Base-by-base conservation (phyloP, 192 early-diverging fungal genomes). In the Dissophora ornata region DNA sequence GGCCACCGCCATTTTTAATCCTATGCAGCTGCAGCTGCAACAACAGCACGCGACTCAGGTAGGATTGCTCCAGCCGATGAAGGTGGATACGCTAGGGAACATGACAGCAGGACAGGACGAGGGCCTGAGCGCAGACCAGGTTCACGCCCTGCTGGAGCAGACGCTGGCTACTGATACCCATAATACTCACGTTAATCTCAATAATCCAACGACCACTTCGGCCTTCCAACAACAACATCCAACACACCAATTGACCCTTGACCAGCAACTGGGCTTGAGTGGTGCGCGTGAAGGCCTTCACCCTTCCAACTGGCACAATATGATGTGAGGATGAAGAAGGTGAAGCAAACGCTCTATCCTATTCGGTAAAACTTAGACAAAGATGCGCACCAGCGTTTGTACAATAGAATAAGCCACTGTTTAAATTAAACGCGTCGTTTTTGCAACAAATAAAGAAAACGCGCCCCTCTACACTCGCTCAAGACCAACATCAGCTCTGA, bases 81-180 rank as follows among this genome's bases (percentile, higher is more conserved):
- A 45, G 26, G 11, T 45, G 19, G 44, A 34, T 18, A 18, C 47
- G 45, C 19, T n/a, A 13, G 33, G 12, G 29, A 41, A 19, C 22
- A 29, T 21, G 22, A 26, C 18, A 38, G 50, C 21, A 29, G 68
- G n/a, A 33, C 21, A 25, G n/a, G 50, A 56, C 16, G 36, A 56
- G 6, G 52, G 34, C 0, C 24, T 70, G 18, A 55, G 29, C 10
- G 53, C 52, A 0, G 52, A 47, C 44, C 51, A 57, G 22, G 55
- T 70, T 32, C 68, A 62, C 32, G 59, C 45, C 21, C 26, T 70
- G 11, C 42, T 70, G 45, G 59, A 56, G 21, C 68, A 70, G 45
- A 56, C 68, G 18, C 29, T 62, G 21, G 67, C 57, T 3, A 52
- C 46, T 11, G 59, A 61, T 62, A 62, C 68, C 68, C 59, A 22